Base-by-base conservation (phyloP, 208 protist species). In the Herpetomonas muscarum region DNA sequence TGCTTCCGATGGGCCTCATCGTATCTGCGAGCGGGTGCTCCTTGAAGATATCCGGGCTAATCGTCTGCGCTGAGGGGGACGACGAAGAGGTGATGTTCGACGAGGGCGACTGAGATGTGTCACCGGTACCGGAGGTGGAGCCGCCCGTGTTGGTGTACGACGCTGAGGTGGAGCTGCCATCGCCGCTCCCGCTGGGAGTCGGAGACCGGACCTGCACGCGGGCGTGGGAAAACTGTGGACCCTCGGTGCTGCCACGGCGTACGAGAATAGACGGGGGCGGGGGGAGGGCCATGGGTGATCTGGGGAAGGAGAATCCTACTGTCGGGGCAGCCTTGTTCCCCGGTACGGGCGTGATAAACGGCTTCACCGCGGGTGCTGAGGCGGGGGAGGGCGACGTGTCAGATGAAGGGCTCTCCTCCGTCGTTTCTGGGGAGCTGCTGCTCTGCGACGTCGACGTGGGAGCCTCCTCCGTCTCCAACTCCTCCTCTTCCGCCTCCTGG, bases 181-280 rank as follows among this genome's bases (percentile, higher is more conserved):
- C 41, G 5, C 15, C 17, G 41, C 41, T 19, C 15, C 29, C 26
- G 21, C 50, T 69, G 1, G 58, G 34, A 10, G 15, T 2, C 17
- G 70, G 70, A 22, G 70, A 68, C 39, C 68, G 55, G 46, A 77
- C 70, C 45, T 62, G 55, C 1, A 50, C 60, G 32, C 55, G 70
- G 32, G 51, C 25, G 13, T 28, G 25, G 22, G 45, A 19, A 17
- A 68, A 68, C 12, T 45, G 2, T 2, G 59, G 49, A 1, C 32
- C 42, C 7, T 22, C 25, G 28, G 42, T 7, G 19, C 28, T 5
- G 42, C 22, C 30, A 25, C 70, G 70, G 42, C 62, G 60, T 21
- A 78, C 56, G 1, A 78, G 45, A 30, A 78, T 72, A 13, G 65
- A 78, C 4, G 60, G 53, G 31, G 71, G 65, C 7, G 63, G 56